Evolutionary conservation across 768 basidiomycete species (phyloP).

Genomic region (Nidularia pulvinata): DNA sequence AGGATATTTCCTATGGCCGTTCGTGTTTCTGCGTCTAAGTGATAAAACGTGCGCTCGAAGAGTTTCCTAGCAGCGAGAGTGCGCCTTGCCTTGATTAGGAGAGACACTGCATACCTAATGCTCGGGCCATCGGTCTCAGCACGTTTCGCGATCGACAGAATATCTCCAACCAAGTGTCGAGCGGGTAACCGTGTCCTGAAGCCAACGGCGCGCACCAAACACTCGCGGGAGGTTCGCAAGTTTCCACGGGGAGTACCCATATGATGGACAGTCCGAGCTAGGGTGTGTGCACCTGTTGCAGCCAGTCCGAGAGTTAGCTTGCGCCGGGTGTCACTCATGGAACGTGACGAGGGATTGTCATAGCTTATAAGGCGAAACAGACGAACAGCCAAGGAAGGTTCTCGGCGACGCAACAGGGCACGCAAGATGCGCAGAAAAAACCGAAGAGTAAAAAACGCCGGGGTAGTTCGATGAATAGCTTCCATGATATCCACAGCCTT

Average conservation of each 20-base stretch:
- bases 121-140: slow-evolving; percentile 18
- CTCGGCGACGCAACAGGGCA: slow-evolving; percentile 36
- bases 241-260: slow-evolving; percentile 1
- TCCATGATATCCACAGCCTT: slow-evolving; percentile 37
- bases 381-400: slow-evolving; percentile 29
- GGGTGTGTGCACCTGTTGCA: slow-evolving; percentile 22
- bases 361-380: slow-evolving; percentile 19
- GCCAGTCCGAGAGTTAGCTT: slow-evolving; percentile 25
- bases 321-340: slow-evolving; percentile 23
- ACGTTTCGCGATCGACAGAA: slow-evolving; percentile 18
- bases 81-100: slow-evolving; percentile 40
- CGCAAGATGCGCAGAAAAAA: slow-evolving; percentile 37
- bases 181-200: slow-evolving; percentile 19
- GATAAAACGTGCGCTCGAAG: slow-evolving; percentile 22
- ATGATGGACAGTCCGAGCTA: slow-evolving; percentile 17
- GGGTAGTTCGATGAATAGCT: slow-evolving; percentile 26
- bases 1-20: slow-evolving; percentile 59
- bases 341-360: slow-evolving; percentile 10
- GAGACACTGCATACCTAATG: slow-evolving; percentile 28
- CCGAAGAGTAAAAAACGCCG: slow-evolving; percentile 35
- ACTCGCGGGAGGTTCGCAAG: slow-evolving; percentile 16
- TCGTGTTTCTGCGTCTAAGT: slow-evolving; percentile 23
- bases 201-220: slow-evolving; percentile 15
- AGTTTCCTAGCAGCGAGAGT: slow-evolving; percentile 41
- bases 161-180: slow-evolving; percentile 9